Conservation (phyloP, 1,139 yeast species). For the Yamadazyma jaroonii region DNA sequence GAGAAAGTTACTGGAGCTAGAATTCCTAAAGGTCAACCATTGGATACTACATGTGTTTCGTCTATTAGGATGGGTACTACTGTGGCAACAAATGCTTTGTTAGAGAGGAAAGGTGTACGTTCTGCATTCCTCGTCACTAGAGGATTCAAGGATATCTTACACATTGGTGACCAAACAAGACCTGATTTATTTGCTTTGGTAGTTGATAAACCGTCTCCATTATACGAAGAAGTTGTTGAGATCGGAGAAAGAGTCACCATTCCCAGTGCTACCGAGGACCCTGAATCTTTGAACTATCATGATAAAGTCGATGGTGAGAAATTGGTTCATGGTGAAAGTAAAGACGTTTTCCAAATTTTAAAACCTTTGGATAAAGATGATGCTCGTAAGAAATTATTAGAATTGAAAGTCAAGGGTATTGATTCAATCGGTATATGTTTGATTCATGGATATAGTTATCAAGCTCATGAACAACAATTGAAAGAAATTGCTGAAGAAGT, state of each 20-base stretch:
- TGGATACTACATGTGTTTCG: slow-evolving; percentile 29
- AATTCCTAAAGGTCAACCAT: slow-evolving; percentile 15
- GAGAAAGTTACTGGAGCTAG: slow-evolving; percentile 10
- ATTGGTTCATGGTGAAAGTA: slow-evolving; percentile 47
- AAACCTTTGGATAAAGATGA: slow-evolving; percentile 42
- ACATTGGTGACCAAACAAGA: slow-evolving; percentile 70
- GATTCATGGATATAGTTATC: slow-evolving; percentile 69
- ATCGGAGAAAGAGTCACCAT: slow-evolving; percentile 71
- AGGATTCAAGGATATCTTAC: slow-evolving; percentile 60
- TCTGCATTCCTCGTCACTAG: slow-evolving; percentile 61
- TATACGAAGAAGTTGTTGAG: slow-evolving; percentile 63
- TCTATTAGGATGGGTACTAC: slow-evolving; percentile 78
- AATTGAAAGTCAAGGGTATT: slow-evolving; percentile 52
- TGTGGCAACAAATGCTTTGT: slow-evolving; percentile 71
- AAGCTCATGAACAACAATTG: slow-evolving; percentile 59
- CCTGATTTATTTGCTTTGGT: slow-evolving; percentile 66
- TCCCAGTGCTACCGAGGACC: slow-evolving; percentile 64
- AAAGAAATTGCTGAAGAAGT: slow-evolving; percentile 55
- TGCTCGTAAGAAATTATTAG: slow-evolving; percentile 34
- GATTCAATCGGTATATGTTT: slow-evolving; percentile 65
- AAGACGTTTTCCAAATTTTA: slow-evolving; percentile 57
- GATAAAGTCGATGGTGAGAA: slow-evolving; percentile 10
- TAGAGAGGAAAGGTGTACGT: slow-evolving; percentile 64
- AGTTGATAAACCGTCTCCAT: slow-evolving; percentile 51
- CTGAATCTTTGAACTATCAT: slow-evolving; percentile 25